These are phyloP conservation scores for Ochetophila trinervis DNA, from an alignment of 306 rosid genomes.

Conservation along the genomic window DNA sequence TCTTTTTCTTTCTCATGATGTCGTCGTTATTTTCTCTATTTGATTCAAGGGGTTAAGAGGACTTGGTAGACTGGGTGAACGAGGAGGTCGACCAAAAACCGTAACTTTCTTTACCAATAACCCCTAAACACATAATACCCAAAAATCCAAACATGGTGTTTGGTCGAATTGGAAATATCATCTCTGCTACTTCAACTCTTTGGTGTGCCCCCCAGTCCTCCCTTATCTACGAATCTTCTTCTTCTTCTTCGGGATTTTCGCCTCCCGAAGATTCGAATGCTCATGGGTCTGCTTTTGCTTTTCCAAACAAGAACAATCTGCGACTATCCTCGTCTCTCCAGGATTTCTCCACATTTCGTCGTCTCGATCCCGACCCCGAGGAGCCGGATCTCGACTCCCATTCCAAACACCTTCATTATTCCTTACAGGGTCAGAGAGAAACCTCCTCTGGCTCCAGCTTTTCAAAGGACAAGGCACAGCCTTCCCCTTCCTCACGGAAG, in stretches of 20 bases:
- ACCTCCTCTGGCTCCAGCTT: constrained; percentile 37
- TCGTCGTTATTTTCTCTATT: neutral
- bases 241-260: constrained; percentile 10
- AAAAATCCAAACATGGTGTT: constrained; percentile 35
- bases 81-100: neutral
- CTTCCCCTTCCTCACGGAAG: constrained; percentile 35
- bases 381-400: constrained; percentile 10
- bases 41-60: neutral
- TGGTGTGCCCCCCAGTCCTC: constrained; percentile 31
- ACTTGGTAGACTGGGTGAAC: neutral
- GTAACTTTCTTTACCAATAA: no score
- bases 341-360: constrained; percentile 62
- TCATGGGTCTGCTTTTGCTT: constrained; percentile 16
- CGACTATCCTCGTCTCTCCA: constrained; percentile 80
- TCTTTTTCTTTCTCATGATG: neutral
- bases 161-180: constrained; percentile 42
- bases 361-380: constrained; percentile 34
- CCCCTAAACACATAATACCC: no score
- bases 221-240: neutral
- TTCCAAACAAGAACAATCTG: constrained; percentile 36
- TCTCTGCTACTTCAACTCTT: constrained; percentile 37
- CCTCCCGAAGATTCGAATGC: constrained; percentile 17
- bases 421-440: constrained; percentile 42
- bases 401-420: constrained; percentile 32
- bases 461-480: constrained; percentile 58